A percentile compares a stretch with the other conserved stretches of the same genome.
Evolutionary conservation across 192 early-diverging fungal genomes (phyloP).

Genomic region (Umbelopsis sp.): DNA sequence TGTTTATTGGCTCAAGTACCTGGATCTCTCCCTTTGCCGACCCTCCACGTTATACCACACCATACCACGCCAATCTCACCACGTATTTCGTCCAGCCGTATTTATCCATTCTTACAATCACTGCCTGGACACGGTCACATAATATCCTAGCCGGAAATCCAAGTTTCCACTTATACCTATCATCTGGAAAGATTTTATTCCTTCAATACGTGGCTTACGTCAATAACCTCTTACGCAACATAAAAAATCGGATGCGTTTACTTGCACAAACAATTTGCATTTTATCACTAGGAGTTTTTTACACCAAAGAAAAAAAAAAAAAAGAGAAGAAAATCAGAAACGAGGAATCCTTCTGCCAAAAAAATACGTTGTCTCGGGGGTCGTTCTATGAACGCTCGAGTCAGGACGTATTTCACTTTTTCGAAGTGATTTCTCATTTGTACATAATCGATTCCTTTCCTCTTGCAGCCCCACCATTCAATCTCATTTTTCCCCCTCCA

Average conservation of each 20-base stretch:
- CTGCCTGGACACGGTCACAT: not conserved
- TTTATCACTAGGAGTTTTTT: not conserved
- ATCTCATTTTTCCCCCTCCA: not conserved
- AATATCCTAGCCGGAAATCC: not conserved
- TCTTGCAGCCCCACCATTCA: not conserved
- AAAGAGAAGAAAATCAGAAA: not conserved
- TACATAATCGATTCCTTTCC: not conserved
- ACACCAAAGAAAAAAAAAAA: not conserved
- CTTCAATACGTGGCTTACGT: not conserved
- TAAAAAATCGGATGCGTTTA: not conserved
- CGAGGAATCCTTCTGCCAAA: not conserved
- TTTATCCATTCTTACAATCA: not conserved
- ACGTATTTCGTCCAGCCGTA: not conserved
- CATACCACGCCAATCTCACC: not conserved
- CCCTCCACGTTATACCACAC: not conserved
- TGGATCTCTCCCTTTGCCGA: not conserved
- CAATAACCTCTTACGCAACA: not conserved
- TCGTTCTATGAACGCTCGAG: not conserved
- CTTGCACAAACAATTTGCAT: not conserved
- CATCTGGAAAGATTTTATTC: not conserved
- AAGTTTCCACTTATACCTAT: slow-evolving; percentile 1
- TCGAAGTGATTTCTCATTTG: not conserved
- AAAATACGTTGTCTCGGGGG: no score
- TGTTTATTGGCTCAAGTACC: not conserved
- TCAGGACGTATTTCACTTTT: not conserved